phyloP scores from a whole-genome alignment of 352 stramenopile species.

The Globisporangium canariense region DNA sequence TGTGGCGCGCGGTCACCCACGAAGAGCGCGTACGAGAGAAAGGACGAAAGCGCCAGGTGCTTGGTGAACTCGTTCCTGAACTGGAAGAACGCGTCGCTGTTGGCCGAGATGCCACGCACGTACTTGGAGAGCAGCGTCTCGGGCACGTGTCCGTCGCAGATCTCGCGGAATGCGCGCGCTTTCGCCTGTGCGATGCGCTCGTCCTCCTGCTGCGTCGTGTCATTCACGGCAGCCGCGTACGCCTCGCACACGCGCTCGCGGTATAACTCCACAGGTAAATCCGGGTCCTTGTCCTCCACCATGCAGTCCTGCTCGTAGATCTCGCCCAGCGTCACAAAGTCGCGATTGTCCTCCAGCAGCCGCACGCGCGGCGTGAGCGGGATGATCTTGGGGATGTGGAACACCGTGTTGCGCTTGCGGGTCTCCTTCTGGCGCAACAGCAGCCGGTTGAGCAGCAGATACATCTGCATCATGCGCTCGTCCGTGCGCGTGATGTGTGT shows the following conservation, averaged over 20 bases:
- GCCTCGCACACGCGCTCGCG: constrained; percentile 69
- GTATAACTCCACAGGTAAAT: constrained; percentile 79
- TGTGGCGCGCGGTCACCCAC: constrained; percentile 83
- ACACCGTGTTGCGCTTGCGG: constrained; percentile 84
- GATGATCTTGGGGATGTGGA: constrained; percentile 90
- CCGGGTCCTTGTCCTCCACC: constrained; percentile 62
- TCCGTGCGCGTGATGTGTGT: constrained; percentile 92
- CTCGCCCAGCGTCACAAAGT: constrained; percentile 85
- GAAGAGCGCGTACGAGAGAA: constrained; percentile 84
- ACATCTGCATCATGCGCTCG: constrained; percentile 93
- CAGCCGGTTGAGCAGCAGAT: constrained; percentile 86
- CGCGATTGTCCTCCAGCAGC: constrained; percentile 80
- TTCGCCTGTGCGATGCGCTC: constrained; percentile 62
- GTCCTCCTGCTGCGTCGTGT: constrained; percentile 52
- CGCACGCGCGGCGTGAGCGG: constrained; percentile 89
- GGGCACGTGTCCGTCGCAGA: constrained; percentile 74
- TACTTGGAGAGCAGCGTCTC: constrained; percentile 86
- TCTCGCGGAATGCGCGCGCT: constrained; percentile 69
- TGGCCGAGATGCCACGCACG: constrained; percentile 65
- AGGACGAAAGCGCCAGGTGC: constrained; percentile 80
- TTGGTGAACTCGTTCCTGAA: constrained; percentile 87
- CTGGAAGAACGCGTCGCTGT: constrained; percentile 82
- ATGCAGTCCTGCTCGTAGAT: constrained; percentile 83
- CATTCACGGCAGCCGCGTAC: constrained; percentile 37
- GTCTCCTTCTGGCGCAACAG: constrained; percentile 86